Percentiles rank a stretch among this genome's conserved stretches.
These are phyloP conservation scores for Pouteria glomerata DNA, from an alignment of 148 eudicot species.

Conservation along the genomic window DNA sequence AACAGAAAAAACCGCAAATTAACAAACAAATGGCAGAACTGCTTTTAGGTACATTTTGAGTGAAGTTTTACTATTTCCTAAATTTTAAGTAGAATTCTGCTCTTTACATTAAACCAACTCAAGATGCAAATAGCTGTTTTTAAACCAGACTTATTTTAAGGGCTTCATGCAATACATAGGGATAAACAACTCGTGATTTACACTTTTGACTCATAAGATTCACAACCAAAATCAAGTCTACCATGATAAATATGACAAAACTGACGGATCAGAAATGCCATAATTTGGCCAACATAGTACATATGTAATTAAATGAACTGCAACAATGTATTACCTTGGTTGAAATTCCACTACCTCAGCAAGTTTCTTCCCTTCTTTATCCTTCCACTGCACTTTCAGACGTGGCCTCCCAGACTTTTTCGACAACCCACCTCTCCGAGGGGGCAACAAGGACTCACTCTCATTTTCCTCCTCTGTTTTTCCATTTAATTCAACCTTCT, in stretches of 20 bases:
- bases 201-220: neutral
- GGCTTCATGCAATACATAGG: neutral
- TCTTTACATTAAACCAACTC: neutral
- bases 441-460: slow-evolving; percentile 34
- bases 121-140: neutral
- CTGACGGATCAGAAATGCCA: neutral
- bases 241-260: neutral
- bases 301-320: neutral
- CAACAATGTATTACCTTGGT: neutral
- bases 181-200: neutral
- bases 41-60: neutral
- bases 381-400: slow-evolving; percentile 91
- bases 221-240: neutral
- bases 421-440: slow-evolving; percentile 34
- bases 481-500: slow-evolving; percentile 21
- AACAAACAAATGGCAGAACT: neutral
- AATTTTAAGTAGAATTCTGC: neutral
- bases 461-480: slow-evolving; percentile 35
- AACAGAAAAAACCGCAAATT: neutral
- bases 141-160: neutral
- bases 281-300: neutral
- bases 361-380: slow-evolving; percentile 66
- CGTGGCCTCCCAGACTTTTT: slow-evolving; percentile 33
- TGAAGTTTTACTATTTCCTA: neutral
- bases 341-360: slow-evolving; percentile 70